Evolutionary conservation across 2,329 filamentous ascomycete species (phyloP), one percentile per base, ranked within the genome.

Genomic region (Akanthomyces lecanii): DNA sequence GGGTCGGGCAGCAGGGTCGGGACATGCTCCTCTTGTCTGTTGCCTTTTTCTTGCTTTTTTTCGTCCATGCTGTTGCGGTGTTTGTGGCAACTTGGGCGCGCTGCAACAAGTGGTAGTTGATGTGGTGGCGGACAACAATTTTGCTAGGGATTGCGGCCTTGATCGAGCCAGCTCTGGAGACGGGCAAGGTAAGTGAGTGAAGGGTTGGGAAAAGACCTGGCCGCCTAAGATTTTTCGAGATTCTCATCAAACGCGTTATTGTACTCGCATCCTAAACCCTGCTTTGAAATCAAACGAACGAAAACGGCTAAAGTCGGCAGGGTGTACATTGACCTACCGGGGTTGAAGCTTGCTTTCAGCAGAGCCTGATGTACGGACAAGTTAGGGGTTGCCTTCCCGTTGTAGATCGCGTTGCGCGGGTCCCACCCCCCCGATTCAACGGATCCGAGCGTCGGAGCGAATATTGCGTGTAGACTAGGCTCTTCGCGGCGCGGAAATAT

Each of bases 241-340:
- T 52, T 38, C 50, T 38, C 50, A 23, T 38, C 12, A 23, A 54
- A 18, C 25, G 21, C 33, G 48, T 51, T 51, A 51, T 54, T 23
- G 36, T 23, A 23, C 14, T 54, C 14, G 30, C 52, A 42, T 40
- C 12, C 18, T 42, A 6, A 3, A 54, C 23, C 28, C 30, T 54
- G 52, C 52, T 54, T 54, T 54, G 52, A 54, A 40, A 54, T 54
- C 52, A 40, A 54, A 18, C n/a, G 4, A 40, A 54, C 52, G 52
- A 42, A 40, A 54, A 25, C 18, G 52, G 52, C 52, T 54, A 38
- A 38, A 30, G 28, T 21, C 28, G 50, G 50, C 50, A 53, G 28
- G 10, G 5, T 25, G 16, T 18, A 30, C n/a, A 28, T 16, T 16
- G 45, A 18, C 30, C 45, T 51, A 3, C 25, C 47, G 42, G 53